Evolutionary conservation across 1,139 yeast genomes (phyloP).

Genomic region (Yamadazyma mexicana): DNA sequence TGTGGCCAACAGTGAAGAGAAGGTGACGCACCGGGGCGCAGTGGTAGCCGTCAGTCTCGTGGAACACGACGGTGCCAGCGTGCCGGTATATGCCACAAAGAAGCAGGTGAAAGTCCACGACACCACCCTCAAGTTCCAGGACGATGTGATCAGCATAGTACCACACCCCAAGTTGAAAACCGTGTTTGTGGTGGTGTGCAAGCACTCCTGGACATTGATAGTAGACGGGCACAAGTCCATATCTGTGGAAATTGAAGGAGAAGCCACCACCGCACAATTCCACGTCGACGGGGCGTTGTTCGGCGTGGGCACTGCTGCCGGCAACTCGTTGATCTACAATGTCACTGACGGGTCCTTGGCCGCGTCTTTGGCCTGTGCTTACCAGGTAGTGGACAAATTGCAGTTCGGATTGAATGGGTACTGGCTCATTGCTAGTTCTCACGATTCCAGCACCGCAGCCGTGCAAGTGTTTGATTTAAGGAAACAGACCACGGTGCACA

Average conservation of each 20-base stretch:
- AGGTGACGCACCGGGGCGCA: conserved; percentile 17
- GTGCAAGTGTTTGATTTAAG: conserved; percentile 61
- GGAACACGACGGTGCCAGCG: conserved; percentile 10
- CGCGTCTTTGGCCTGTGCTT: conserved; percentile 32
- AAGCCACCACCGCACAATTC: conserved; percentile 36
- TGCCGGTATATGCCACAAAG: conserved; percentile 23
- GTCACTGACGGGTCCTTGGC: conserved; percentile 40
- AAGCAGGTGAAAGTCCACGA: conserved; percentile 19
- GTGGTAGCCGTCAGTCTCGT: conserved; percentile 18
- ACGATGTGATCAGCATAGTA: conserved; percentile 22
- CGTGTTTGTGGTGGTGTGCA: conserved; percentile 11
- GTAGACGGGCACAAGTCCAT: conserved; percentile 7
- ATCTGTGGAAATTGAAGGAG: conserved; percentile 9
- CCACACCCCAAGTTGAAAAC: conserved; percentile 22
- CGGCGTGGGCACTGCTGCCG: conserved; percentile 45
- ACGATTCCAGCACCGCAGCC: conserved; percentile 14
- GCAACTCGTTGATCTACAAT: conserved; percentile 43
- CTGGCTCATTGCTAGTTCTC: conserved; percentile 47
- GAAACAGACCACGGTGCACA: conserved; percentile 36
- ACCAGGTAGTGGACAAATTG: conserved; percentile 34
- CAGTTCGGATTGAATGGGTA: conserved; percentile 70
- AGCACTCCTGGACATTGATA: conserved; percentile 10
- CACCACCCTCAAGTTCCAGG: conserved; percentile 10
- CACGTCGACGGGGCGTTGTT: conserved; percentile 70
- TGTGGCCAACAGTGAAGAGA: conserved; percentile 12